phyloP scores from a whole-genome alignment of 345 rosid genomes.

The Brassica carinata region DNA sequence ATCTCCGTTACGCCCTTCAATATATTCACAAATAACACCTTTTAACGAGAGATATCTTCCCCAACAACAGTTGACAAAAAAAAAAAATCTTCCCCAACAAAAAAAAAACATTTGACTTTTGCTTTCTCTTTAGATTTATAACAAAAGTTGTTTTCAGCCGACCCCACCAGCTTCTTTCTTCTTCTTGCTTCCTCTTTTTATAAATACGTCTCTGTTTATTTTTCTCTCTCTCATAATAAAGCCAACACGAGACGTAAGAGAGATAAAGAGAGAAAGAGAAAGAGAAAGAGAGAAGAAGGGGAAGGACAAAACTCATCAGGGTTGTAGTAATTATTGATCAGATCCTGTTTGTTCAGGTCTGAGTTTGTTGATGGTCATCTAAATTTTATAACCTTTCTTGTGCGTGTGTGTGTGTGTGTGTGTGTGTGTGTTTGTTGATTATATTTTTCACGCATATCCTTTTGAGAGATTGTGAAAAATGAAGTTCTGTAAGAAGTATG shows the following conservation, averaged over 20 bases:
- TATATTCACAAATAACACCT: conserved; percentile 5
- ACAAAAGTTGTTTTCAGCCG: conserved; percentile 18
- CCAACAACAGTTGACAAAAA: too few species aligned
- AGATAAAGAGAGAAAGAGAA: background rate
- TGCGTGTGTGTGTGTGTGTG: background rate
- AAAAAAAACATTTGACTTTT: conserved; percentile 26
- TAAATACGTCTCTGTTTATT: conserved; percentile 23
- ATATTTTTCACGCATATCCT: background rate
- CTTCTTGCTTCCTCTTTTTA: conserved; percentile 16
- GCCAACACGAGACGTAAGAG: conserved; percentile 25
- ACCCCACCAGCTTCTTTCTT: conserved; percentile 21
- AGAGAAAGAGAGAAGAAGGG: background rate
- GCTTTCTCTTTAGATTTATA: background rate
- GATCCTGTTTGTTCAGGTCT: background rate
- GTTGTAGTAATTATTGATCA: conserved; percentile 3
- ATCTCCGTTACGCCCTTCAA: background rate
- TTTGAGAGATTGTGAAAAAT: conserved; percentile 35
- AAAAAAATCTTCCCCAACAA: too few species aligned
- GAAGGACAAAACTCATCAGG: background rate
- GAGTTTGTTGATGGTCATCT: conserved; percentile 42
- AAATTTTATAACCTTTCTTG: conserved; percentile 21
- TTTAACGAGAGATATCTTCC: conserved; percentile 15
- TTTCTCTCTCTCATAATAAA: background rate
- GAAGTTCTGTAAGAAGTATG: conserved; percentile 94
- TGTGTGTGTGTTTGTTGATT: background rate